phyloP scores from a whole-genome alignment of 2,329 filamentous ascomycete species.

The Tolypocladium tundrense region DNA sequence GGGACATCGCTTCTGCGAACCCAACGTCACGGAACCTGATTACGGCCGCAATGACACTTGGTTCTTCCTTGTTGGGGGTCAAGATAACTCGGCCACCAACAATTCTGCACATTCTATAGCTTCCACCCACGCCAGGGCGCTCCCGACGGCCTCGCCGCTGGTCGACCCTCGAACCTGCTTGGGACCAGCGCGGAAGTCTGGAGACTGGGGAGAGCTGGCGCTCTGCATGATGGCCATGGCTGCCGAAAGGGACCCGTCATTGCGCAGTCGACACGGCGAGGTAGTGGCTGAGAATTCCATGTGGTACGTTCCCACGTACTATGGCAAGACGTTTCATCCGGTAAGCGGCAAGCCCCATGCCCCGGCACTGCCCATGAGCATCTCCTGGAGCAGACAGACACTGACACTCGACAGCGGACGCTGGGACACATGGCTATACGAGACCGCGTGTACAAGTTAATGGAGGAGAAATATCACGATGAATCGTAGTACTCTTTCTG shows the following conservation, averaged over 20 bases:
- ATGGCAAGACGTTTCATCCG: slow-evolving; percentile 35
- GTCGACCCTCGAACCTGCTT: slow-evolving; percentile 27
- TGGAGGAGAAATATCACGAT: slow-evolving; percentile 5
- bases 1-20: slow-evolving; percentile 34
- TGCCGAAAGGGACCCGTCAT: slow-evolving; percentile 20
- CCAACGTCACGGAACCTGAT: slow-evolving; percentile 29
- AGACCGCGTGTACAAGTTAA: slow-evolving; percentile 12
- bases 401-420: slow-evolving; percentile 15
- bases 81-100: slow-evolving; percentile 21
- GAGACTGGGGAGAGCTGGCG: slow-evolving; percentile 32
- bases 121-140: slow-evolving; percentile 2
- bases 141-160: slow-evolving; percentile 20
- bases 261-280: slow-evolving; percentile 17
- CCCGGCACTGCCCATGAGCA: background rate
- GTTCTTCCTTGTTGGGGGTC: slow-evolving; percentile 37
- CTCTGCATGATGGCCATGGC: slow-evolving; percentile 34
- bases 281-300: slow-evolving; percentile 22
- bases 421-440: slow-evolving; percentile 27
- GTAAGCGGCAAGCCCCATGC: slow-evolving; percentile 12
- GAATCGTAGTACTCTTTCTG: background rate
- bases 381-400: background rate
- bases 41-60: slow-evolving; percentile 32
- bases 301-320: slow-evolving; percentile 37
- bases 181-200: slow-evolving; percentile 18
- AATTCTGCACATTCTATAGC: background rate